These are phyloP conservation scores for Fusarium papillatum DNA, from an alignment of 2,329 filamentous ascomycete genomes.

Conservation along the genomic window DNA sequence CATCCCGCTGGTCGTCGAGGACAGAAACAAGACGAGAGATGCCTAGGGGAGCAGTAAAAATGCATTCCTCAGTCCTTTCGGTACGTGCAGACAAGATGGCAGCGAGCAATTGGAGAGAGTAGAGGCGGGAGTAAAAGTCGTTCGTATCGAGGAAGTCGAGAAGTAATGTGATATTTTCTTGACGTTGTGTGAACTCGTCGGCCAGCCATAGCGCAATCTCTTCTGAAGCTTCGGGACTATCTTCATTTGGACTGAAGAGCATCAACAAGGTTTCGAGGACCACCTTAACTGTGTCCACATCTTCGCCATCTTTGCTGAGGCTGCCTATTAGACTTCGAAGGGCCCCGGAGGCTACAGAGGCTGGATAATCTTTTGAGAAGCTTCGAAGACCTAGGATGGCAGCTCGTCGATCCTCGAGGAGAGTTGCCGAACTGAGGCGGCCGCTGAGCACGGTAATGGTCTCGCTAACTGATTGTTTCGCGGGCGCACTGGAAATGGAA, in stretches of 20 bases:
- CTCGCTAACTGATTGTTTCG: constrained; percentile 95
- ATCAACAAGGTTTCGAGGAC: constrained; percentile 95
- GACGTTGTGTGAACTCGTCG: constrained; percentile 97
- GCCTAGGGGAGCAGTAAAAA: constrained; percentile 89
- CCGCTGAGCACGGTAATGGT: constrained; percentile 93
- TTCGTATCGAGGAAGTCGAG: constrained; percentile 89
- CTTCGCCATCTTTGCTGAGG: constrained; percentile 88
- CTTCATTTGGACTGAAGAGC: constrained; percentile 82
- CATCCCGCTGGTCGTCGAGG: constrained; percentile 88
- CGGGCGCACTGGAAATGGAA: constrained; percentile 80
- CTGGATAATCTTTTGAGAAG: constrained; percentile 96
- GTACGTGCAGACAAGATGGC: constrained; percentile 89
- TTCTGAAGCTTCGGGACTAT: constrained; percentile 92
- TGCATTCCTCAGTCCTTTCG: constrained; percentile 94
- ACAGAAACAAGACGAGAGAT: constrained; percentile 88
- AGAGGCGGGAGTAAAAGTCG: constrained; percentile 93
- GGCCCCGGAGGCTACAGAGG: constrained; percentile 95
- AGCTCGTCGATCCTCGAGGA: constrained; percentile 94
- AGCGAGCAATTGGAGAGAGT: constrained; percentile 89
- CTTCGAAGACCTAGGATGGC: constrained; percentile 94
- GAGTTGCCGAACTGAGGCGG: constrained; percentile 88
- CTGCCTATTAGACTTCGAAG: constrained; percentile 89
- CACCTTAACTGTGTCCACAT: constrained; percentile 96
- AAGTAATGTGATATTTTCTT: constrained; percentile 95
- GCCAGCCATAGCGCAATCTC: constrained; percentile 97